A percentile compares a stretch with the other conserved stretches of the same genome.
Conservation (phyloP, 441 rosid genomes). For the Euphorbia celastroides region DNA sequence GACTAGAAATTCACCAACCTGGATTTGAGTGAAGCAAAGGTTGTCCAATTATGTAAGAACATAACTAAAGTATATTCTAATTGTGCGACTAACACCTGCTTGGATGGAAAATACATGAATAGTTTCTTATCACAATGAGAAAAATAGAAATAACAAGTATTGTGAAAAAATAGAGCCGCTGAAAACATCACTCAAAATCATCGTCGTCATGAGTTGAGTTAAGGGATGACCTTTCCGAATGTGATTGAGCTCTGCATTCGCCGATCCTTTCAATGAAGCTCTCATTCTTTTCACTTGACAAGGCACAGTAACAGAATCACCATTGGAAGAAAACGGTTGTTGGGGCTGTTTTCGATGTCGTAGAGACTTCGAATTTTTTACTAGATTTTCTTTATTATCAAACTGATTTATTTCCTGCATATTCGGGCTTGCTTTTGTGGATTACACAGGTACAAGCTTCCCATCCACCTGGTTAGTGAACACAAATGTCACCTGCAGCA, state of each 20-base stretch:
- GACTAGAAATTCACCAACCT: not conserved
- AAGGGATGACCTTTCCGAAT: slow-evolving; percentile 39
- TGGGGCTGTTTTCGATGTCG: slow-evolving; percentile 36
- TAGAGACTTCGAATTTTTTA: slow-evolving; percentile 27
- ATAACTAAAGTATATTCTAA: not conserved
- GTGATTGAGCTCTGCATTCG: slow-evolving; percentile 24
- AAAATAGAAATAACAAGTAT: not conserved
- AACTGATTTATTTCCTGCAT: slow-evolving; percentile 22
- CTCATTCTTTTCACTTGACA: slow-evolving; percentile 28
- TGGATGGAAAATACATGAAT: not conserved
- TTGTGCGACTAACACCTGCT: not conserved
- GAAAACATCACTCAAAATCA: slow-evolving; percentile 34
- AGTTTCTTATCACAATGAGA: not conserved
- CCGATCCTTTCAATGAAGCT: slow-evolving; percentile 27
- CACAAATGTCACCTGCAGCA: slow-evolving; percentile 82
- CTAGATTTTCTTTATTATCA: slow-evolving; percentile 26
- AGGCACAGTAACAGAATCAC: slow-evolving; percentile 30
- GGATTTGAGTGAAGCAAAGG: not conserved
- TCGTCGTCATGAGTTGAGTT: slow-evolving; percentile 36
- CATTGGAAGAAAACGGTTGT: slow-evolving; percentile 15
- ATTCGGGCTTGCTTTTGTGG: slow-evolving; percentile 41
- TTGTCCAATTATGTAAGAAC: not conserved
- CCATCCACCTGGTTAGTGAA: slow-evolving; percentile 95
- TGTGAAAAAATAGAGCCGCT: not conserved
- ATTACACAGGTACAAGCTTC: slow-evolving; percentile 75